Percentiles rank a stretch among this genome's conserved stretches.
Conservation (phyloP, 192 early-diverging fungal genomes). For the Backusella tuberculispora region DNA sequence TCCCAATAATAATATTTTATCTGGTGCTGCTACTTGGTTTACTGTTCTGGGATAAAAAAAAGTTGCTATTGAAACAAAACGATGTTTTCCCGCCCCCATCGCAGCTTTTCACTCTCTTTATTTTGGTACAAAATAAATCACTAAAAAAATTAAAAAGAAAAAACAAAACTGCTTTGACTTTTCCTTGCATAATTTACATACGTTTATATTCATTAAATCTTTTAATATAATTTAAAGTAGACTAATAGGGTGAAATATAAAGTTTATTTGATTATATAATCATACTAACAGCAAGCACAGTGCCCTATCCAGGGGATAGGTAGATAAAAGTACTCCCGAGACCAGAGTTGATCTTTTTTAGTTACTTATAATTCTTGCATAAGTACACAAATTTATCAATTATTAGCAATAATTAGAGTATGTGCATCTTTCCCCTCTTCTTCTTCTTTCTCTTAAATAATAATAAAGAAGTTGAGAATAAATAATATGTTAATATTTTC, state of each 20-base stretch:
- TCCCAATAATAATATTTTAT: not conserved
- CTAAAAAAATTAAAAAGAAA: not conserved
- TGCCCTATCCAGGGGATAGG: conserved; percentile 1
- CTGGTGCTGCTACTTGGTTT: not conserved
- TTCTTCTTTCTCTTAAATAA: not conserved
- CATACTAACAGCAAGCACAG: not conserved
- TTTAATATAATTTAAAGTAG: not conserved
- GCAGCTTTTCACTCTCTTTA: not conserved
- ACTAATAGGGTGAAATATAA: not conserved
- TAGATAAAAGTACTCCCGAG: not conserved
- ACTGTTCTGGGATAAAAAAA: not conserved
- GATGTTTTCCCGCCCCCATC: conserved; percentile 2
- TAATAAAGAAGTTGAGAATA: not conserved
- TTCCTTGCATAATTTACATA: not conserved
- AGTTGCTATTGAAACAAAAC: not conserved
- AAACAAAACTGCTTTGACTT: not conserved
- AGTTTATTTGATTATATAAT: conserved; percentile 1
- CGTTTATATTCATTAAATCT: not conserved
- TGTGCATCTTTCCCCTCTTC: too few relatives aligned
- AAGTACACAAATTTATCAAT: not conserved
- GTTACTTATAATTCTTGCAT: not conserved
- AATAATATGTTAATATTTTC: not conserved
- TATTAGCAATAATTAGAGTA: not conserved
- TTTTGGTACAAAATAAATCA: not conserved
- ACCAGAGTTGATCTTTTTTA: not conserved